Evolutionary conservation across 108 stramenopile species (phyloP), one percentile per base, ranked within the genome.

Genomic region (Pseudonitzschia pungens): DNA sequence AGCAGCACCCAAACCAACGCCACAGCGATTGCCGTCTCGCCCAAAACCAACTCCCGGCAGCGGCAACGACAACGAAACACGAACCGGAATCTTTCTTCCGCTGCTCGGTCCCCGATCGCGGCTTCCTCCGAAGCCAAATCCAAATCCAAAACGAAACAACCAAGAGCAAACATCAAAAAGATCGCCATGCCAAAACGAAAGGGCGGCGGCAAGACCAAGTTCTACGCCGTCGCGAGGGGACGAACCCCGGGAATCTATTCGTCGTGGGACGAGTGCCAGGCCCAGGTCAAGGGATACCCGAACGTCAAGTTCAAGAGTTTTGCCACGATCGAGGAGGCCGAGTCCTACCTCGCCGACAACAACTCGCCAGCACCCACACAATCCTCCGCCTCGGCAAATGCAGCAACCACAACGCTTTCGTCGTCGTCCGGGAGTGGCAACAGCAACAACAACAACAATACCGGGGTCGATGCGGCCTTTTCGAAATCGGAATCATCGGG

Each of bases 141-240:
- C 42, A 43, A 43, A 43, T 6, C 42, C 42, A 43, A 11, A 43
- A 43, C 52, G n/a, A 22, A 28, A 36, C 59, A 60, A 36, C 16
- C n/a, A n/a, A n/a, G n/a, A n/a, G n/a, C n/a, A n/a, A n/a, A n/a
- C n/a, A n/a, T n/a, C n/a, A n/a, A n/a, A n/a, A n/a, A n/a, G n/a
- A n/a, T n/a, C n/a, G n/a, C n/a, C n/a, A 63, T 63, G 62, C 62
- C 62, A 20, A 63, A 63, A 21, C 32, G 40, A 43, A 67, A 50
- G n/a, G 22, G 14, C n/a, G n/a, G n/a, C n/a, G n/a, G n/a, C 5
- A 87, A 89, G 57, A 69, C 71, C 20, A 85, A 87, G 66, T 81
- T 81, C 44, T 94, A 94, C 69, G 93, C 93, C 4, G 93, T 94
- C 21, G 89, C 90, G 22, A 53, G 59, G 31, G 93, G 93, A 73